These are phyloP conservation scores for Irpex lacteus DNA, from an alignment of 1,284 basidiomycete genomes.

Conservation along the genomic window DNA sequence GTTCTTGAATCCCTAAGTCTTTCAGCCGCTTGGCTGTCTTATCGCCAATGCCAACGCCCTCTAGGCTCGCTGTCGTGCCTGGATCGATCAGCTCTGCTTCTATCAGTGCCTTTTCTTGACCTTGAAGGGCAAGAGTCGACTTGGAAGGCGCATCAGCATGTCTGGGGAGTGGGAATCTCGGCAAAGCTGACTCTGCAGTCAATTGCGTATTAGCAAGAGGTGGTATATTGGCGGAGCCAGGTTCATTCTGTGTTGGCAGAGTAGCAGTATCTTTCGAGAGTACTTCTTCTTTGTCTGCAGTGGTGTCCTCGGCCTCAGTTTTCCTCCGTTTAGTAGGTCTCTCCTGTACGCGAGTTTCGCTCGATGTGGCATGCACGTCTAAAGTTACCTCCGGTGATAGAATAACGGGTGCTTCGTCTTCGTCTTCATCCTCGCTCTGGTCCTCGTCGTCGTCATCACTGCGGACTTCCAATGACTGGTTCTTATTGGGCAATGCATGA, in stretches of 20 bases:
- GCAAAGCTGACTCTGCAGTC: conserved; percentile 37
- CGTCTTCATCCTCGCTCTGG: not conserved
- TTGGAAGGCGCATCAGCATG: conserved; percentile 72
- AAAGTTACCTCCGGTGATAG: conserved; percentile 26
- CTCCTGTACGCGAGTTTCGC: not conserved
- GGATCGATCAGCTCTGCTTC: conserved; percentile 74
- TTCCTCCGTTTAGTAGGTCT: conserved; percentile 37
- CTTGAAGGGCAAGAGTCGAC: conserved; percentile 68
- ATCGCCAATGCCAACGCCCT: conserved; percentile 49
- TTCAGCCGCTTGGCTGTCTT: conserved; percentile 62
- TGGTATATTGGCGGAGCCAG: not conserved
- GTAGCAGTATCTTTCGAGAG: conserved; percentile 2
- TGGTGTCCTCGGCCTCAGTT: conserved; percentile 21
- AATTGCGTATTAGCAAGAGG: conserved; percentile 13
- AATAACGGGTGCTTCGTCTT: conserved; percentile 6
- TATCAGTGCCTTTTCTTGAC: conserved; percentile 72
- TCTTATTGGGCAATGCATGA: not conserved
- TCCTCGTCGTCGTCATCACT: not conserved
- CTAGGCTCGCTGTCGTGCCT: conserved; percentile 44
- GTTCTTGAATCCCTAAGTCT: conserved; percentile 75
- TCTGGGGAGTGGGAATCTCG: conserved; percentile 71
- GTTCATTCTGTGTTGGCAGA: not conserved
- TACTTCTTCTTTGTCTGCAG: not conserved
- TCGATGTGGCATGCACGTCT: not conserved
- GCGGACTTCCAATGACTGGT: not conserved